A percentile compares a stretch with the other conserved stretches of the same genome.
These are phyloP conservation scores for Cladosporium oxysporum DNA, from an alignment of 2,329 filamentous ascomycete genomes.

Conservation along the genomic window DNA sequence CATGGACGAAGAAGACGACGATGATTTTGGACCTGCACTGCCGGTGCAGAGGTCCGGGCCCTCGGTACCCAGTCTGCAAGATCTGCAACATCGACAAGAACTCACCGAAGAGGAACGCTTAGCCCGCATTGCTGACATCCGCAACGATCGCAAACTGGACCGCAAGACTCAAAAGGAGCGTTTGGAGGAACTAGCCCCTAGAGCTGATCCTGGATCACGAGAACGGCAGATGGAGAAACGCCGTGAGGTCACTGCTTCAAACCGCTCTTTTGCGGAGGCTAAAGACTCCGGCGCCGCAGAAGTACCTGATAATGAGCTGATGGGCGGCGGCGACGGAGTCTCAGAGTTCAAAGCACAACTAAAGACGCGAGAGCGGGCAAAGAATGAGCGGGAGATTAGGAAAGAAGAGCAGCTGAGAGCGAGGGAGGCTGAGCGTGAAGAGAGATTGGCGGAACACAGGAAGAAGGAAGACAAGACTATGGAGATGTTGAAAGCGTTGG, in stretches of 20 bases:
- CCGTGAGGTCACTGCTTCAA: constrained; percentile 68
- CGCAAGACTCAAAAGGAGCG: constrained; percentile 67
- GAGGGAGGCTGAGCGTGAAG: constrained; percentile 75
- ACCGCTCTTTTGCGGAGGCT: constrained; percentile 69
- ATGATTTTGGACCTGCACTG: constrained; percentile 59
- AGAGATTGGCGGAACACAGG: constrained; percentile 67
- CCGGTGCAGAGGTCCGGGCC: constrained; percentile 49
- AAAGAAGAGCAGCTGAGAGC: constrained; percentile 79
- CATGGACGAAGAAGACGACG: constrained; percentile 49
- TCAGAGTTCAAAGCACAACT: constrained; percentile 68
- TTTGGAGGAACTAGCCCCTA: constrained; percentile 78
- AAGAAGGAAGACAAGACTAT: constrained; percentile 83
- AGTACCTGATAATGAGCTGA: constrained; percentile 71
- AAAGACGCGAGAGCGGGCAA: constrained; percentile 67
- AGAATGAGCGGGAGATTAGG: constrained; percentile 79
- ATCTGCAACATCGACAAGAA: constrained; percentile 64
- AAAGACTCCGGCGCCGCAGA: constrained; percentile 66
- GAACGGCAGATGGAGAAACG: constrained; percentile 88
- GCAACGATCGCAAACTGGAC: constrained; percentile 60
- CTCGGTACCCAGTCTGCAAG: constrained; percentile 69
- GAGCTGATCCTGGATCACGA: constrained; percentile 77
- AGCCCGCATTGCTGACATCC: constrained; percentile 54
- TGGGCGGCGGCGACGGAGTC: constrained; percentile 69
- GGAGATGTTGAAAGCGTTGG: constrained; percentile 75
- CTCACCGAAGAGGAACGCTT: constrained; percentile 52